phyloP scores from a whole-genome alignment of 129 eudicot genomes.

The Helichrysum umbraculigerum region DNA sequence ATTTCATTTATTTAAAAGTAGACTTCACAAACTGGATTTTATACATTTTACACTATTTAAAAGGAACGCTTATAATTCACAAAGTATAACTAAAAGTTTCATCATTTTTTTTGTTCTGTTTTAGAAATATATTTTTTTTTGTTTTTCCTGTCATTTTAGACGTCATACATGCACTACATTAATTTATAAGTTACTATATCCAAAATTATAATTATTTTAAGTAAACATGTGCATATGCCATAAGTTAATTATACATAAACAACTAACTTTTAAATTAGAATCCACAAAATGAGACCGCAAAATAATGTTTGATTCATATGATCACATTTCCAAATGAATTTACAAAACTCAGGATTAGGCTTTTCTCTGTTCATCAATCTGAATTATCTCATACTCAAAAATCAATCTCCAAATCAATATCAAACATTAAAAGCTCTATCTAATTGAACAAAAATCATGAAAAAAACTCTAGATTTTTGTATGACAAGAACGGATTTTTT shows the following conservation, averaged over 20 bases:
- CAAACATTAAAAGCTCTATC: neutral
- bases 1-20: too few relatives aligned
- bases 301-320: slow-evolving; percentile 35
- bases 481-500: neutral
- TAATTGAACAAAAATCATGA: neutral
- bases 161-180: too few relatives aligned
- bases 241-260: slow-evolving; percentile 11
- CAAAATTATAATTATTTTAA: too few relatives aligned
- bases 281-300: slow-evolving; percentile 27
- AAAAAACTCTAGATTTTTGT: slow-evolving; percentile 19
- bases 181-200: too few relatives aligned
- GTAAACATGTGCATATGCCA: neutral
- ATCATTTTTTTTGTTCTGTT: too few relatives aligned
- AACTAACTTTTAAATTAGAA: slow-evolving; percentile 30
- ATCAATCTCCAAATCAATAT: neutral
- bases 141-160: too few relatives aligned
- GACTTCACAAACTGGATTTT: too few relatives aligned
- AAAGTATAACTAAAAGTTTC: too few relatives aligned
- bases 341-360: neutral
- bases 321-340: slow-evolving; percentile 22
- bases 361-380: slow-evolving; percentile 25
- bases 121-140: too few relatives aligned
- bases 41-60: too few relatives aligned
- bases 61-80: too few relatives aligned
- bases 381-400: slow-evolving; percentile 6